Percentiles rank a stretch among this genome's conserved stretches.
Evolutionary conservation across 768 basidiomycete genomes (phyloP).

Genomic region (Kwoniella shandongensis): DNA sequence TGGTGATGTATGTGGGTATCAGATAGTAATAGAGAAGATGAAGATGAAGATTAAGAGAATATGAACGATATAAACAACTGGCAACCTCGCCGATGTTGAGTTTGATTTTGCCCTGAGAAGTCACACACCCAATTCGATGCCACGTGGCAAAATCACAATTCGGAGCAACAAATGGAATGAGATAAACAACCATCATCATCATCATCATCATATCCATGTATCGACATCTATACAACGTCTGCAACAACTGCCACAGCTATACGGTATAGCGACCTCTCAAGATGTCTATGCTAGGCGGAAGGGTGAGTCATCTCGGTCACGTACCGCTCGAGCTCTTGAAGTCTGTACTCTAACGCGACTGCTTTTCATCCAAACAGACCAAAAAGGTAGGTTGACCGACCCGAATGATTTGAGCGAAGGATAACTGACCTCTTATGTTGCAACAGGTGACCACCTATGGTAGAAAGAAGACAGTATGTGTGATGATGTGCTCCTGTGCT

Average conservation of each 20-base stretch:
- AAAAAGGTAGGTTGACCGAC: slow-evolving; percentile 34
- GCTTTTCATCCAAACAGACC: slow-evolving; percentile 32
- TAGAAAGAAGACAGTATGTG: slow-evolving; percentile 42
- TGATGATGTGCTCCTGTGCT: not conserved
- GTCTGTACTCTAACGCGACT: slow-evolving; percentile 34
- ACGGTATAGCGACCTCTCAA: no score
- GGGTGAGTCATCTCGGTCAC: slow-evolving; percentile 18
- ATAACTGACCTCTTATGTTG: slow-evolving; percentile 1
- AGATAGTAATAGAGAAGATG: not conserved
- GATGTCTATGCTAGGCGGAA: slow-evolving; percentile 33
- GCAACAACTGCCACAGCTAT: no score
- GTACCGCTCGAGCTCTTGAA: not conserved
- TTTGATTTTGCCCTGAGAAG: slow-evolving; percentile 10
- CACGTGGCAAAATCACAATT: slow-evolving; percentile 7
- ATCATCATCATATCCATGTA: slow-evolving; percentile 4
- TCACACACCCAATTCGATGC: slow-evolving; percentile 7
- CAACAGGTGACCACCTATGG: slow-evolving; percentile 49
- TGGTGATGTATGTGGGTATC: no score
- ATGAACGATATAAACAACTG: slow-evolving; percentile 19
- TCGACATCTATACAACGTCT: not conserved
- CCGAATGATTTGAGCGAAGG: not conserved
- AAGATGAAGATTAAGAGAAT: slow-evolving; percentile 4
- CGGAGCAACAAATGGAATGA: not conserved
- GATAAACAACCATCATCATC: slow-evolving; percentile 7
- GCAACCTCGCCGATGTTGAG: slow-evolving; percentile 9